Base-by-base conservation (phyloP, 2,329 filamentous ascomycete species). In the Ophiostoma angusticollis region DNA sequence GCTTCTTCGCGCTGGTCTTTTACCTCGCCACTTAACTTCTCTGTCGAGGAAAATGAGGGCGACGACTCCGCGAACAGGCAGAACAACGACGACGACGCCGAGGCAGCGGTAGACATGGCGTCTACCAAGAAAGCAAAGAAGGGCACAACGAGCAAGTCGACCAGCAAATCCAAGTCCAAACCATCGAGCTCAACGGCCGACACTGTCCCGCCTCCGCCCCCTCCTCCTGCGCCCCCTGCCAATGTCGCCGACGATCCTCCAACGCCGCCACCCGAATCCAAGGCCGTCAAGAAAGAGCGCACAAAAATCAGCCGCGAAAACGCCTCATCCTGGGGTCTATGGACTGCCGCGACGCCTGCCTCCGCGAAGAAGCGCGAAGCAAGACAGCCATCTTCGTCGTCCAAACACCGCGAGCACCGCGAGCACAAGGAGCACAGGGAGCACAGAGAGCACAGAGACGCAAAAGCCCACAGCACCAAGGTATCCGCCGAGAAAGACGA, bases 311-410 rank as follows among this genome's bases (percentile, higher is more conserved):
- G 76, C 49, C 81, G 84, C 42, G 78, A 81, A 27, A 69, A 72
- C 25, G 68, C 39, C n/a, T 66, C 72, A 11, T 76, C 80, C 22
- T 91, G 85, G 84, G 80, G 78, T 25, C 75, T 77, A 55, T 89
- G 81, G 81, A 74, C 72, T 13, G 23, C 35, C 2, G 57, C 37
- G 58, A 61, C 40, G 54, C 42, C 35, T 2, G 33, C 3, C 18
- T 11, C 31, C 2, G 11, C 38, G 6, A 9, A 17, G 6, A 45
- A 43, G 41, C 48, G 47, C 50, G 52, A 61, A 55, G 73, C 78
- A 16, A 67, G 68, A 46, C 78, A 80, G 47, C 74, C 73, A 49
- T 54, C 65, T 3, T 50, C 55, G 8, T 74, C 34, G 13, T 25
- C 27, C 35, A 23, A 23, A 19, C 9, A 12, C 9, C 34, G 24